phyloP scores from a whole-genome alignment of 805 yeast genomes.

The Candida odintsovae region DNA sequence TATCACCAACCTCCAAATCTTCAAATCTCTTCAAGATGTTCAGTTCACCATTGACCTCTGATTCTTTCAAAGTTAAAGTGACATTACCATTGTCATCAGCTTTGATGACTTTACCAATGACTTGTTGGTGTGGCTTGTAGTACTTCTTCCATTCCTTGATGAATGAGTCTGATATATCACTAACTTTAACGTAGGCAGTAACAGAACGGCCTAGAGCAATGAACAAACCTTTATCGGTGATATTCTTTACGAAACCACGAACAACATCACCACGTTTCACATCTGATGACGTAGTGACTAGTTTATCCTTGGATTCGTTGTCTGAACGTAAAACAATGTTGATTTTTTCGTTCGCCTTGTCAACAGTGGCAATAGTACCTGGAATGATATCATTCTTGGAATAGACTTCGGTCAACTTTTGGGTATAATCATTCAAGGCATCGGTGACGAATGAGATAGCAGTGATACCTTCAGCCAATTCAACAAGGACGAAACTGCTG shows the following conservation, averaged over 20 bases:
- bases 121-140: conserved; percentile 64
- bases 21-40: conserved; percentile 53
- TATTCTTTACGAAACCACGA: conserved; percentile 72
- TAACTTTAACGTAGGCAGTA: conserved; percentile 73
- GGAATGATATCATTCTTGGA: conserved; percentile 47
- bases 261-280: conserved; percentile 66
- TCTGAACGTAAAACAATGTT: conserved; percentile 58
- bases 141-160: conserved; percentile 85
- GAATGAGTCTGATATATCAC: conserved; percentile 75
- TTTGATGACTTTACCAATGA: conserved; percentile 65
- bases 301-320: conserved; percentile 41
- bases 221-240: conserved; percentile 72
- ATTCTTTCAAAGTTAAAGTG: conserved; percentile 72
- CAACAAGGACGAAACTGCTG: conserved; percentile 59
- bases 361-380: conserved; percentile 44
- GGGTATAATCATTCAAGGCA: conserved; percentile 63
- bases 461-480: conserved; percentile 54
- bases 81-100: conserved; percentile 60
- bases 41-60: conserved; percentile 69
- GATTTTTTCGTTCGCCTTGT: conserved; percentile 40
- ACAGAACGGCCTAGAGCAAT: conserved; percentile 67
- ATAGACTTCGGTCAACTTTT: conserved; percentile 44
- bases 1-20: conserved; percentile 64
- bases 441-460: conserved; percentile 72
- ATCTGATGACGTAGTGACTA: conserved; percentile 44